phyloP scores from a whole-genome alignment of 305 asterid genomes.

The Fraxinus platypoda region DNA sequence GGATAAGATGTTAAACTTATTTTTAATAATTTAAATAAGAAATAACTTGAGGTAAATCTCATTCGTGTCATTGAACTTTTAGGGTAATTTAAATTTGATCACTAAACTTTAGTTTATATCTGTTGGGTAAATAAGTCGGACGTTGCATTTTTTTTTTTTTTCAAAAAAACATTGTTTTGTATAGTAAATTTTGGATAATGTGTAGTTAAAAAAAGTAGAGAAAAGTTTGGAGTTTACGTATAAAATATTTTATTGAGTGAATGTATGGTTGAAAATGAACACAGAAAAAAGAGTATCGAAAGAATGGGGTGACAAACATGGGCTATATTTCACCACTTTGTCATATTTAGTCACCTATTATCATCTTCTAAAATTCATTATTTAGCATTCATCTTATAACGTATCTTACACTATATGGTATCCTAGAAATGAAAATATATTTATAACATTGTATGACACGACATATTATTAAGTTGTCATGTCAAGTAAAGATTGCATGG shows the following conservation, averaged over 20 bases:
- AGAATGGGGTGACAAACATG: no score
- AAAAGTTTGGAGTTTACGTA: no score
- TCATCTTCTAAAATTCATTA: not conserved
- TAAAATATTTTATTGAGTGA: no score
- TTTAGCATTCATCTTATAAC: not conserved
- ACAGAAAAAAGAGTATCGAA: no score
- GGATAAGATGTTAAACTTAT: no score
- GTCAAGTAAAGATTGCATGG: not conserved
- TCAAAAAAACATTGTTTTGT: no score
- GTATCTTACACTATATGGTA: not conserved
- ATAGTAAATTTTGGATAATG: no score
- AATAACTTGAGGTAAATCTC: not conserved
- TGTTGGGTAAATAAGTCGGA: not conserved
- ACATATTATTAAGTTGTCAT: not conserved
- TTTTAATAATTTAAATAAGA: not conserved
- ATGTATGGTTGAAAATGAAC: no score
- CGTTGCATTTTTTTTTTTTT: no score
- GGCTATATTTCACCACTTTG: not conserved
- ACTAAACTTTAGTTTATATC: not conserved
- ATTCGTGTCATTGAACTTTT: not conserved
- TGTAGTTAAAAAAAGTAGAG: no score
- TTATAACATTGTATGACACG: no score
- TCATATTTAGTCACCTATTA: not conserved
- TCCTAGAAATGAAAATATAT: not conserved
- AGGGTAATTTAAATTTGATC: not conserved